A percentile compares a stretch with the other conserved stretches of the same genome.
Evolutionary conservation across 768 basidiomycete species (phyloP).

Genomic region (Cyclocybe cylindracea): DNA sequence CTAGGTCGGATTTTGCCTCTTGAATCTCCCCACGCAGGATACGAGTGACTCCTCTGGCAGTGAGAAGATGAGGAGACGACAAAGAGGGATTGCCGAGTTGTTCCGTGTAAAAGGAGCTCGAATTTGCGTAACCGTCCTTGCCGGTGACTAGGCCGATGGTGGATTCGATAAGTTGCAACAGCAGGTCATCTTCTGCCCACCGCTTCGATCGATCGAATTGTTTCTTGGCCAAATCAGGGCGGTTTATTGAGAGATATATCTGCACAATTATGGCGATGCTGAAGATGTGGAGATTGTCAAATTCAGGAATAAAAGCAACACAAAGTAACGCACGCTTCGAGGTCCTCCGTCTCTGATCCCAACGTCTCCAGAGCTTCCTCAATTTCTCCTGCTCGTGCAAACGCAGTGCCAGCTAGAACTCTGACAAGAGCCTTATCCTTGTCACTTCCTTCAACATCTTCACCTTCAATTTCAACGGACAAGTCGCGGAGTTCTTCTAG

Average conservation of each 20-base stretch:
- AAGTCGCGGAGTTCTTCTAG: constrained; percentile 86
- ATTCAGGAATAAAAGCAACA: neutral
- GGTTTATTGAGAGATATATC: constrained; percentile 88
- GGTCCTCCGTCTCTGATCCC: constrained; percentile 70
- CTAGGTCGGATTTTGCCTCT: constrained; percentile 79
- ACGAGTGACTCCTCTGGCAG: constrained; percentile 78
- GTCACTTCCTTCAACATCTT: constrained; percentile 66
- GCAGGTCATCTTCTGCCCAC: constrained; percentile 87
- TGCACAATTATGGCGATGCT: constrained; percentile 85
- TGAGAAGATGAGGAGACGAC: constrained; percentile 71
- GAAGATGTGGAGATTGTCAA: constrained; percentile 2
- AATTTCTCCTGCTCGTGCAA: constrained; percentile 78
- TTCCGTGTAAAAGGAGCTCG: constrained; percentile 74
- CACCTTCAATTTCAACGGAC: constrained; percentile 83
- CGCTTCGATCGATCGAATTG: constrained; percentile 82
- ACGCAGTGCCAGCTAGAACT: constrained; percentile 86
- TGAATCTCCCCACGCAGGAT: constrained; percentile 74
- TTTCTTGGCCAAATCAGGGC: constrained; percentile 83
- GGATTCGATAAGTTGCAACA: constrained; percentile 89
- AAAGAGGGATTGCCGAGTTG: constrained; percentile 81
- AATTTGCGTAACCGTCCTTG: constrained; percentile 61
- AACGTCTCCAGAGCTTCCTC: constrained; percentile 94
- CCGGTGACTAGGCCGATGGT: constrained; percentile 75
- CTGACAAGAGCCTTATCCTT: constrained; percentile 74
- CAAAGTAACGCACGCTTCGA: constrained; percentile 79